These are phyloP conservation scores for Ophiostoma novo-ulmi DNA, from an alignment of 2,329 filamentous ascomycete species.

Conservation along the genomic window DNA sequence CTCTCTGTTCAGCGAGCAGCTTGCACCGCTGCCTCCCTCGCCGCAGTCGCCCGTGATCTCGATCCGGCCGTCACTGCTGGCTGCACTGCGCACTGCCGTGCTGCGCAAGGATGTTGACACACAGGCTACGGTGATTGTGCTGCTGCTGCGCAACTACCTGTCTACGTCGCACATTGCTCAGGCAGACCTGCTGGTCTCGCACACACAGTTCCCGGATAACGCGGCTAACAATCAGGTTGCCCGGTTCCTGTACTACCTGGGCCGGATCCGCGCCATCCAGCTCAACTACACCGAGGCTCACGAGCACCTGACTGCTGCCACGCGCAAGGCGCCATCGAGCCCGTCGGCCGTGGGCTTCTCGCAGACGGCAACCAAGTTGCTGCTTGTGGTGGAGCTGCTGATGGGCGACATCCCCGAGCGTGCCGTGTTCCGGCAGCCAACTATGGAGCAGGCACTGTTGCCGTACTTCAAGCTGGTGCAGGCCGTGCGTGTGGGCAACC, in stretches of 20 bases:
- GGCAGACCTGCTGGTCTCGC: slow-evolving; percentile 89
- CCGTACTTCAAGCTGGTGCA: slow-evolving; percentile 93
- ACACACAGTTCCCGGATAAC: slow-evolving; percentile 89
- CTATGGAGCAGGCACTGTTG: slow-evolving; percentile 78
- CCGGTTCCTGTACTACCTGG: slow-evolving; percentile 93
- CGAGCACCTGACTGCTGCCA: slow-evolving; percentile 86
- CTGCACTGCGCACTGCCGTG: slow-evolving; percentile 88
- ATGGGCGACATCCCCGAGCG: slow-evolving; percentile 99
- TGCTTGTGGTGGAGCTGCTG: slow-evolving; percentile 89
- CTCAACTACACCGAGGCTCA: slow-evolving; percentile 96
- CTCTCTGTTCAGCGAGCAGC: slow-evolving; percentile 88
- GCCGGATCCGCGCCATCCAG: slow-evolving; percentile 93
- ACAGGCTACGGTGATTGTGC: slow-evolving; percentile 92
- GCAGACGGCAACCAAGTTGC: slow-evolving; percentile 91
- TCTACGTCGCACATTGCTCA: slow-evolving; percentile 94
- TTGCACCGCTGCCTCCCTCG: slow-evolving; percentile 80
- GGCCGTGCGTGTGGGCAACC: slow-evolving; percentile 90
- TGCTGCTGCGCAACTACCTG: slow-evolving; percentile 92
- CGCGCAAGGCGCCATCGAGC: slow-evolving; percentile 88
- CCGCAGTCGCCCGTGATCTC: slow-evolving; percentile 80
- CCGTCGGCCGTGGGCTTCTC: slow-evolving; percentile 88
- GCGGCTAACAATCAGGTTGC: slow-evolving; percentile 98
- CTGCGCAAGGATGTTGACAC: slow-evolving; percentile 94
- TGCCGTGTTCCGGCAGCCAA: slow-evolving; percentile 83
- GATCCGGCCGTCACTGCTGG: slow-evolving; percentile 79